Evolutionary conservation across 2,329 filamentous ascomycete genomes (phyloP), one percentile per base, ranked within the genome.

Genomic region (Colletotrichum costaricense): DNA sequence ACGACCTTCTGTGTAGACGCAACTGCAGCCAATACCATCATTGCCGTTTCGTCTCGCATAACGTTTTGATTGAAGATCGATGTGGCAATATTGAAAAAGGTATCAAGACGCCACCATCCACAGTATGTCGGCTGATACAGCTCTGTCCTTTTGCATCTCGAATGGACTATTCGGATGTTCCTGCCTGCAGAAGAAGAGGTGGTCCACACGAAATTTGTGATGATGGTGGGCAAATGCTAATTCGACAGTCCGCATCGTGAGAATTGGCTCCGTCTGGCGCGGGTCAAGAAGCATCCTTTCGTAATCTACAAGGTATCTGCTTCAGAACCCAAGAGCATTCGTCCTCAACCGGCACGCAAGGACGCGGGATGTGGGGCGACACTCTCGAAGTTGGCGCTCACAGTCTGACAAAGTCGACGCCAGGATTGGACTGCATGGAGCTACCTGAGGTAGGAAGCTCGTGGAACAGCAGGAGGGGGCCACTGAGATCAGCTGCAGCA

Each of bases 401-500:
- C 16, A n/a, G 7, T 54, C 38, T 35, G 22, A 14, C 28, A 67
- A 12, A 9, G 11, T 24, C 3, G 12, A 11, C 38, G 33, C 14
- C 33, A 52, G 49, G 33, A 6, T 26, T 52, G 28, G 11, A 33
- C 28, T 26, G 28, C 19, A 26, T 30, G 26, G 14, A 49, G 56
- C 33, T 19, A 38, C 55, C 67, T 70, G 24, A n/a, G 30, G 54
- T 24, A 30, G 70, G 42, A 42, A 64, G 70, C 70, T 65, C 59
- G 38, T 49, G 5, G 3, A 33, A 56, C 64, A 42, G 19, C 5
- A 4, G 59, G 16, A 19, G 28, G 24, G 35, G 22, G 33, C 28
- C 9, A 6, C 65, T 12, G n/a, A 38, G 22, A 12, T 19, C 12
- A 54, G 26, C 38, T 38, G 58, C 24, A 63, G 42, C 19, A 22